A percentile compares a stretch with the other conserved stretches of the same genome.
phyloP scores from a whole-genome alignment of 2,329 filamentous ascomycete genomes.

The Stachybotrys elegans region DNA sequence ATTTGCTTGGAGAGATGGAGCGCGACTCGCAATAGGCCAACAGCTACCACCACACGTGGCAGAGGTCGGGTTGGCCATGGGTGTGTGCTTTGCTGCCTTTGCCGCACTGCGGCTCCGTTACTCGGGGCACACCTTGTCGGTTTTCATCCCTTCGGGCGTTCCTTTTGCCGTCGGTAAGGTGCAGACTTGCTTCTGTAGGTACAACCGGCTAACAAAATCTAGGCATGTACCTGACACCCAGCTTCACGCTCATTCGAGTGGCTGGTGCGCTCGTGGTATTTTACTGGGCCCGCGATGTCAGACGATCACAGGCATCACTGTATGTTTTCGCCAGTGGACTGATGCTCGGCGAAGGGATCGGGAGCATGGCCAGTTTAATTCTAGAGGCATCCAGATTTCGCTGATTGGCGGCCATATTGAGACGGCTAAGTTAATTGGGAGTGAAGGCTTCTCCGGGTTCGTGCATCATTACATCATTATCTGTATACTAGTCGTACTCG shows the following conservation, averaged over 20 bases:
- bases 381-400: too few relatives aligned
- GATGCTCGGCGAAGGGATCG: neutral
- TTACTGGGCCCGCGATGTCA: neutral
- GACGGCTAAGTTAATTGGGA: too few relatives aligned
- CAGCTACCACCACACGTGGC: too few relatives aligned
- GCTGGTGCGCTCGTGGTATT: conserved; percentile 1
- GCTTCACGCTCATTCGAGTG: conserved; percentile 3
- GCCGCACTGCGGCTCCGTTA: neutral
- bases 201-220: neutral
- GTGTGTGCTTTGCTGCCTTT: conserved; percentile 1
- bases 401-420: too few relatives aligned
- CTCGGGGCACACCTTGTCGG: neutral
- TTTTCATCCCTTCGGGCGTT: conserved; percentile 2
- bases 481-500: too few relatives aligned
- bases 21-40: neutral
- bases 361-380: neutral
- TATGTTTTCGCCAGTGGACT: neutral
- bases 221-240: conserved; percentile 4
- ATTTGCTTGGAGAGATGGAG: neutral
- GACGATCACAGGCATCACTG: neutral
- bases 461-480: too few relatives aligned
- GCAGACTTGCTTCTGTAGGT: neutral
- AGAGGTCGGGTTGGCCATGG: too few relatives aligned
- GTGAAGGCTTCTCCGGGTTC: too few relatives aligned
- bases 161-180: conserved; percentile 3